phyloP scores from a whole-genome alignment of 805 yeast species.

The Kodamaea laetipori region DNA sequence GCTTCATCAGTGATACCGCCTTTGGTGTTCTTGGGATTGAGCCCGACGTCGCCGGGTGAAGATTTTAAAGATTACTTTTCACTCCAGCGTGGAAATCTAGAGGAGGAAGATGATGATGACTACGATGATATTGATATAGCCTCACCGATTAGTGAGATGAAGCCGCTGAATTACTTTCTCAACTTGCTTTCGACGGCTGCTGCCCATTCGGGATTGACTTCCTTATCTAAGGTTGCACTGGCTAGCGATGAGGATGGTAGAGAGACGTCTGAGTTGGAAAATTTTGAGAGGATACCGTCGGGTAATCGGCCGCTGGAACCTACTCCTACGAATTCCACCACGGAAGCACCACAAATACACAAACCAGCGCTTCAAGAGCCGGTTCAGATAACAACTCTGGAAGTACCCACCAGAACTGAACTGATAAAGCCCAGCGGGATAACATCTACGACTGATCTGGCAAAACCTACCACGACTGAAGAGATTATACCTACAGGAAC shows the following conservation, averaged over 20 bases:
- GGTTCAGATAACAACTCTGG: too few species aligned
- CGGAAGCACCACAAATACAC: background rate
- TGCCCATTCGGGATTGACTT: slow-evolving; percentile 29
- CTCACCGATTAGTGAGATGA: slow-evolving; percentile 22
- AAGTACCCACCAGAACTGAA: too few species aligned
- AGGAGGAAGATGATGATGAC: background rate
- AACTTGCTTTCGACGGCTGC: slow-evolving; percentile 34
- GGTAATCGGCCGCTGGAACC: background rate
- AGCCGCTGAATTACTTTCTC: slow-evolving; percentile 29
- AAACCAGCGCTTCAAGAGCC: too few species aligned
- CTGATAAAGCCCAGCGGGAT: too few species aligned
- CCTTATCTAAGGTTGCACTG: background rate
- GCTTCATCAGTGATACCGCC: slow-evolving; percentile 14
- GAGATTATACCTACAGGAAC: too few species aligned
- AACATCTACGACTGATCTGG: too few species aligned
- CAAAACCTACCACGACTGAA: too few species aligned
- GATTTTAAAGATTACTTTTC: slow-evolving; percentile 4
- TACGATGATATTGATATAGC: slow-evolving; percentile 35
- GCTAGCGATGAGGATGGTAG: background rate
- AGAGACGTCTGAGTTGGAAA: slow-evolving; percentile 6
- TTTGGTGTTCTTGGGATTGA: slow-evolving; percentile 3
- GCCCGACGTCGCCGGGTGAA: slow-evolving; percentile 4
- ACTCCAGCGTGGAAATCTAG: background rate
- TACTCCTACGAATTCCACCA: background rate
- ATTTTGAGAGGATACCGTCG: background rate